Base-by-base conservation (phyloP, 441 rosid genomes). In the Melastoma candidum region DNA sequence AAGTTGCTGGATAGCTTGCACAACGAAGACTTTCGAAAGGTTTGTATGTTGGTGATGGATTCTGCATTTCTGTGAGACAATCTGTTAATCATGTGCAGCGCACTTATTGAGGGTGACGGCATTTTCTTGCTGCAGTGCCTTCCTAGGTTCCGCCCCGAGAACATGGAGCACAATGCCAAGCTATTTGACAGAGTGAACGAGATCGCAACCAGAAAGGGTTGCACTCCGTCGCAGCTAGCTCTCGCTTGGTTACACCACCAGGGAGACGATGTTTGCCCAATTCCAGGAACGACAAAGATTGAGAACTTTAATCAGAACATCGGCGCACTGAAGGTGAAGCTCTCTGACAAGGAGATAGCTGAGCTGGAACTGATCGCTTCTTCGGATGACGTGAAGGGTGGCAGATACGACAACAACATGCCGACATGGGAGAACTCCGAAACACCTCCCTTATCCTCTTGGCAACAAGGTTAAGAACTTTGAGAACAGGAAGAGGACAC, bases 1-100 rank as follows among this genome's bases (percentile, higher is more conserved):
- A 74, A 75, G 49, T 8, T 80, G 46, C 47, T 69, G 46, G 80
- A 78, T 46, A 67, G 22, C 1, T 3, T 80, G 2, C 11, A 66
- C 1, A 47, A 64, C 0, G 69, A 67, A 14, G 85, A 87, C 69
- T 51, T 26, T 36, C 9, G 44, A 32, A 22, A 36, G 53, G 48
- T 43, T 9, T 9, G 22, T 43, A 47, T 3, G 29, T 4, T 4
- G 41, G 41, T 4, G 41, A 36, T 4, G 8, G 7, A 36, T 9
- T 6, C 41, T 2, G 7, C 41, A 36, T 36, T 9, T 36, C 41
- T 1, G 41, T 2, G 41, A 36, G 36, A 36, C 6, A 17, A 17
- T 17, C 22, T 17, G 22, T 17, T 17, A 17, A 17, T 17, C 22
- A 17, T 36, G 41, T 4, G 6, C 8, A 4, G 8, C 8, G 41